Base-by-base conservation (phyloP, 805 yeast species). In the Geotrichum ghanense region DNA sequence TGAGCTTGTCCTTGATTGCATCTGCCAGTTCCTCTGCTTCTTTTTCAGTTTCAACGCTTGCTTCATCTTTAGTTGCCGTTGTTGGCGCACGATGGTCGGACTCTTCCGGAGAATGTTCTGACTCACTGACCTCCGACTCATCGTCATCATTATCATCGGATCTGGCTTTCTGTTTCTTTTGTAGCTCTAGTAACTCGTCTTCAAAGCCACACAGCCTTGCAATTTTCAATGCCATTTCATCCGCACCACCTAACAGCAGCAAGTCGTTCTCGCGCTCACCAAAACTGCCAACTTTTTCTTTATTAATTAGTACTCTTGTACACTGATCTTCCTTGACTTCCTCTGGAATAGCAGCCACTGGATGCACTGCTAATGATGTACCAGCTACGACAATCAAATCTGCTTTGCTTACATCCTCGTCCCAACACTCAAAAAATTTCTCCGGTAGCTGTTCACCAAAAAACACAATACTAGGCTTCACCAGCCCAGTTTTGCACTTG, bases 391-490 rank as follows among this genome's bases (percentile, higher is more conserved):
- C 76, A 0, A 87, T 86, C 22, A 89, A 60, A 54, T 81, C 87
- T 22, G 79, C 64, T 19, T 64, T 70, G 5, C 17, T 9, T 6
- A 5, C 37, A 55, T 78, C 83, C 12, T 61, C 52, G 2, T 82
- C 90, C 83, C 92, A 80, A 10, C 63, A 55, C 2, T 76, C 75
- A 62, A 83, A 89, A 56, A 88, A 85, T 47, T 68, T 66, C 1
- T 55, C 56, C 0, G 97, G 97, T 22, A 90, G 69, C 1, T 80
- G 74, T 61, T 90, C 98, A 2, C 97, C 97, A 66, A 88, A 92
- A 57, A 90, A 90, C 1, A 88, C 95, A 54, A 90, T 92, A 57
- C 85, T 90, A 0, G 97, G 98, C 59, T 90, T 90, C 22, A 92
- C 85, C 24, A 78, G 72, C 0, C 95, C 95, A 26, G 26, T 57